Conservation (phyloP, 2,329 filamentous ascomycete species). For the Stromatinia cepivora region DNA sequence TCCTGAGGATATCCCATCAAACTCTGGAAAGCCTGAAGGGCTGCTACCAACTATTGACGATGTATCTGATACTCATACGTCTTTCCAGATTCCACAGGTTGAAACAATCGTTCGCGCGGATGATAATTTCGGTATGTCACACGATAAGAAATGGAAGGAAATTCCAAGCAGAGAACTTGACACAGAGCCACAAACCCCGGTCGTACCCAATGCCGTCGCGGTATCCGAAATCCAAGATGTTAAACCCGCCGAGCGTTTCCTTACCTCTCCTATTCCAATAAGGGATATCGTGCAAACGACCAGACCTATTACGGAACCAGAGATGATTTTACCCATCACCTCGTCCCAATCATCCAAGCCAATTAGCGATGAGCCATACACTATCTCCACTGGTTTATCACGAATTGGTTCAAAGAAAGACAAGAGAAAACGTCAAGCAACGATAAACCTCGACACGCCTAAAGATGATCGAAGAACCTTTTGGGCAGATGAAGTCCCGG, state of each 20-base stretch:
- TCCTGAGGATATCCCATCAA: conserved; percentile 15
- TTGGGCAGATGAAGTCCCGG: conserved; percentile 40
- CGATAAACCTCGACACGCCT: conserved; percentile 26
- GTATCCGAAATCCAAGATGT: conserved; percentile 1
- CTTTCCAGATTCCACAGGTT: conserved; percentile 25
- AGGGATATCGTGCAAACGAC: not conserved
- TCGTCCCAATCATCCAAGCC: not conserved
- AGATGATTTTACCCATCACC: not conserved
- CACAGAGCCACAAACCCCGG: conserved; percentile 20
- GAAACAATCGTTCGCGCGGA: conserved; percentile 14
- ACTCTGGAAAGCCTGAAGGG: conserved; percentile 18
- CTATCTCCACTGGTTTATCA: conserved; percentile 23
- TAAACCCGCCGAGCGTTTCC: conserved; percentile 16
- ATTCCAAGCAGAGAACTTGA: conserved; percentile 26
- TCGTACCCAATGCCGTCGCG: conserved; percentile 7
- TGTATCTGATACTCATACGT: conserved; percentile 24
- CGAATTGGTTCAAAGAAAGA: conserved; percentile 37
- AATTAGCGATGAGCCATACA: conserved; percentile 14
- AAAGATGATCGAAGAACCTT: conserved; percentile 30
- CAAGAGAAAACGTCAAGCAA: conserved; percentile 40
- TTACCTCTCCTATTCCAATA: conserved; percentile 3
- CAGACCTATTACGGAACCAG: not conserved
- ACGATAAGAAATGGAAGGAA: conserved; percentile 34
- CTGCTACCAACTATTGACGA: conserved; percentile 20
- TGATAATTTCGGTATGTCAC: conserved; percentile 25